Evolutionary conservation across 345 rosid genomes (phyloP), one percentile per base, ranked within the genome.

Genomic region (Excoecaria agallocha): DNA sequence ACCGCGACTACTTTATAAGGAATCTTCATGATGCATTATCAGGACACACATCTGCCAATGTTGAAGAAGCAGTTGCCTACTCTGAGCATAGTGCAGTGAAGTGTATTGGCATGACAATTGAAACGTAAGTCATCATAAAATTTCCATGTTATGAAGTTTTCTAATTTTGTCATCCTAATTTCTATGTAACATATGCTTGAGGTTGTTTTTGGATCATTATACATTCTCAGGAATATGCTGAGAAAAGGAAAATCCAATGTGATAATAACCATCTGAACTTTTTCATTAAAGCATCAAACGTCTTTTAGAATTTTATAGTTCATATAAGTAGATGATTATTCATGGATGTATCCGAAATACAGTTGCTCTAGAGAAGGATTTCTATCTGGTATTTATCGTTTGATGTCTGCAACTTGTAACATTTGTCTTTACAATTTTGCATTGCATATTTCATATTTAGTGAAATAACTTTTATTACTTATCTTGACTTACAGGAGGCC

Each of bases 61-160:
- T 96, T 78, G 97, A 89, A 82, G 99, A 93, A 87, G 99, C 99
- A 66, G 98, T 96, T 74, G 84, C 95, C 25, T 93, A 89, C 79
- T 96, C 98, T 17, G 99, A 96, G 84, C 98, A 96, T 77, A 80
- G 96, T 80, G 90, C 95, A 5, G 87, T 87, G 13, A 96, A 96
- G 87, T 96, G 99, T 82, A 96, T 93, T 55, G 99, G 99, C 84
- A 96, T 96, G 99, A 96, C 98, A 0, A 93, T 96, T 72, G 98
- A 96, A 84, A 93, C 99, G 99, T 95, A 85, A 90, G 93, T 84
- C 62, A 37, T 54, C 68, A 49, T 48, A 22, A 68, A 22, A 41
- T 19, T 64, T 81, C 39, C 12, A n/a, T 24, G 41, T 11, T 38
- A 54, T 66, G 70, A 13, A 61, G 15, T 30, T 20, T 43, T 64